phyloP scores from a whole-genome alignment of 2,329 filamentous ascomycete species.

The Colletotrichum eleusines region DNA sequence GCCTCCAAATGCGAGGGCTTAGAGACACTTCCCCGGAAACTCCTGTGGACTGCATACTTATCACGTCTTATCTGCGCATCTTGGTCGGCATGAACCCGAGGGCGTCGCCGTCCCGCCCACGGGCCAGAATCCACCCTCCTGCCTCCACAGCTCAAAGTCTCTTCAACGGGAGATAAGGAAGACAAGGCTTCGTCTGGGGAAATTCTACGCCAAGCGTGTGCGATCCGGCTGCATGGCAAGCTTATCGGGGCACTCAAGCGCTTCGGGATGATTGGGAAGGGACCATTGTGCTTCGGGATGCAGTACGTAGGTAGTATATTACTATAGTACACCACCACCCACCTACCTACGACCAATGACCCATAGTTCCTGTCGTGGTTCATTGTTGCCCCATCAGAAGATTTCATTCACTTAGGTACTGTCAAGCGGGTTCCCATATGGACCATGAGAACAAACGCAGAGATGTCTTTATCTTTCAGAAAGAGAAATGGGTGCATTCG shows the following conservation, averaged over 20 bases:
- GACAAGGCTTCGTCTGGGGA: slow-evolving; percentile 6
- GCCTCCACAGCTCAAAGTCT: background rate
- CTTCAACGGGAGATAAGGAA: background rate
- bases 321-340: background rate
- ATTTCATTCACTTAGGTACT: background rate
- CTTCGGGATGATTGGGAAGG: background rate
- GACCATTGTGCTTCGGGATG: background rate
- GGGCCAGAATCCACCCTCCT: background rate
- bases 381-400: background rate
- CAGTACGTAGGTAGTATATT: background rate
- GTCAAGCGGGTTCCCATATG: too few species aligned
- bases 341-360: background rate
- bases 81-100: slow-evolving; percentile 5
- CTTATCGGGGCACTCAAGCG: background rate
- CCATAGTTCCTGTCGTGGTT: background rate
- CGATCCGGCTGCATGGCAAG: background rate
- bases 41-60: background rate
- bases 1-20: background rate
- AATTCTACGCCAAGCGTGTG: background rate
- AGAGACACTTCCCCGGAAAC: slow-evolving; percentile 1
- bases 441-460: too few species aligned
- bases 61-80: slow-evolving; percentile 4
- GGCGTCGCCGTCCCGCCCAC: slow-evolving; percentile 3
- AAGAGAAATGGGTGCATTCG: background rate
- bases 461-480: background rate